Evolutionary conservation across 805 yeast genomes (phyloP).

Genomic region (Priceomyces fermenticarens): DNA sequence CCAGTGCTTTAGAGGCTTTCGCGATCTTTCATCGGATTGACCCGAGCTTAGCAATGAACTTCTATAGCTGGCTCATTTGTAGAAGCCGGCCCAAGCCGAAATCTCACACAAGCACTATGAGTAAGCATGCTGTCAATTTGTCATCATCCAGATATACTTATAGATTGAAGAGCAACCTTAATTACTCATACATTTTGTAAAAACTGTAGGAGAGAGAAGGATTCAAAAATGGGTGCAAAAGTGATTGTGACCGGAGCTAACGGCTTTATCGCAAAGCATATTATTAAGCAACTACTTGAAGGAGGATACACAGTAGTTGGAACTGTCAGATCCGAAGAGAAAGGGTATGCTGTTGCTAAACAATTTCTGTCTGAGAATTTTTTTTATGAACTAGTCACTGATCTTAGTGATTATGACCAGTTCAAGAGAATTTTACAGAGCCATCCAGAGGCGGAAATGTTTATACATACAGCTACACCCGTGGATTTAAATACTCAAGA

Average conservation of each 20-base stretch:
- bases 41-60: too few relatives aligned
- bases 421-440: slow-evolving; percentile 41
- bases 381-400: slow-evolving; percentile 19
- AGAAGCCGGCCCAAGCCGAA: too few relatives aligned
- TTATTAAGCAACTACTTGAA: slow-evolving; percentile 37
- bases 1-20: too few relatives aligned
- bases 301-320: slow-evolving; percentile 49
- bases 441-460: slow-evolving; percentile 35
- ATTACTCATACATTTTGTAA: too few relatives aligned
- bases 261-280: slow-evolving; percentile 54
- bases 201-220: too few relatives aligned
- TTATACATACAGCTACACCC: slow-evolving; percentile 60
- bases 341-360: slow-evolving; percentile 35
- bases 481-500: slow-evolving; percentile 30
- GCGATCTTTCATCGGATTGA: too few relatives aligned
- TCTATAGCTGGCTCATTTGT: too few relatives aligned
- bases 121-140: too few relatives aligned
- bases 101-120: too few relatives aligned
- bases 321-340: slow-evolving; percentile 45
- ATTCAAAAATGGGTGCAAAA: background rate
- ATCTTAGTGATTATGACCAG: slow-evolving; percentile 27
- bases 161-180: too few relatives aligned
- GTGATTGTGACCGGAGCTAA: slow-evolving; percentile 54
- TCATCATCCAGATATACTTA: too few relatives aligned
- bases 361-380: slow-evolving; percentile 10